Conservation (phyloP, 176 grass and related monocot genomes). For the Carex littledalei region DNA sequence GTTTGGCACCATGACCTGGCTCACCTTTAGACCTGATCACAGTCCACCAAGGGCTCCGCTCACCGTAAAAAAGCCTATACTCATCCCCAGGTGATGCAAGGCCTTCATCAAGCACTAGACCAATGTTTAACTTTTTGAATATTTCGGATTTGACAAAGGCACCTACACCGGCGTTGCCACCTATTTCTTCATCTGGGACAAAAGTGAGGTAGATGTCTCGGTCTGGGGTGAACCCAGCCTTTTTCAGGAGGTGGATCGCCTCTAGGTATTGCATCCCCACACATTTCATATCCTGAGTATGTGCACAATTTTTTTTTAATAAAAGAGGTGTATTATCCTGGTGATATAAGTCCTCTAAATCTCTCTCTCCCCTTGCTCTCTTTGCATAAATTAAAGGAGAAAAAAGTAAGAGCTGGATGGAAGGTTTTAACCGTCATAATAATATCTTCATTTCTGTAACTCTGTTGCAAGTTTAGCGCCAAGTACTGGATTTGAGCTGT, state of each 20-base stretch:
- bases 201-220: conserved; percentile 79
- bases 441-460: neutral
- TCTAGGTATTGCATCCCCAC: conserved; percentile 97
- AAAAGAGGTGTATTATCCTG: neutral
- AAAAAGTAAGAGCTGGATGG: neutral
- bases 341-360: neutral
- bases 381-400: neutral
- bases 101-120: conserved; percentile 80
- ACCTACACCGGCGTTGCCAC: conserved; percentile 47
- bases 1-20: conserved; percentile 82
- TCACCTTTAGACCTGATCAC: conserved; percentile 60
- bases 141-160: conserved; percentile 48
- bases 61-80: conserved; percentile 87
- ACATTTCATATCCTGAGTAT: conserved; percentile 83
- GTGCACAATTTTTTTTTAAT: neutral
- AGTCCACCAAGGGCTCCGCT: conserved; percentile 78
- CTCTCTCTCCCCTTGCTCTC: neutral
- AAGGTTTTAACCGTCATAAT: neutral
- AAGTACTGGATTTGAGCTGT: neutral
- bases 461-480: neutral
- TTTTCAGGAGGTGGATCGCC: conserved; percentile 57
- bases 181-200: conserved; percentile 92
- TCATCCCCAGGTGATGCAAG: conserved; percentile 62
- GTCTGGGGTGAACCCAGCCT: conserved; percentile 50
- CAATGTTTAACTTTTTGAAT: conserved; percentile 64